phyloP scores from a whole-genome alignment of 208 protist species.

The Blastocrithidia nonstop region DNA sequence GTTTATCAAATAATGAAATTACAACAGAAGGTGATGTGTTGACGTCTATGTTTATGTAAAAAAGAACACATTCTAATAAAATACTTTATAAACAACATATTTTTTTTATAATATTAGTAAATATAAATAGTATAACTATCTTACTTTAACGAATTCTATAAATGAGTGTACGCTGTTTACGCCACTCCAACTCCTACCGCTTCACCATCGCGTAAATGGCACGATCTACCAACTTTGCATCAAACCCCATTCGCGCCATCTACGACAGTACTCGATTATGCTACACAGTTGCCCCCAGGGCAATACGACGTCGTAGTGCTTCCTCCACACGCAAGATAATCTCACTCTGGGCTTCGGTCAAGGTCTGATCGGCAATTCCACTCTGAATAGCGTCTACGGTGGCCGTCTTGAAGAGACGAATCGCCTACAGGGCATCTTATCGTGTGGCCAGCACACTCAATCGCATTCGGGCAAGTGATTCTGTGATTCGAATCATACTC shows the following conservation, averaged over 20 bases:
- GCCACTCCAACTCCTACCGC: constrained; percentile 78
- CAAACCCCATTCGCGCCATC: constrained; percentile 72
- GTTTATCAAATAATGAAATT: too few relatives aligned
- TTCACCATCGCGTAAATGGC: constrained; percentile 81
- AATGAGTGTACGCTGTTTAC: constrained; percentile 76
- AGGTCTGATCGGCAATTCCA: constrained; percentile 47
- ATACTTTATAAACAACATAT: constrained; percentile 4
- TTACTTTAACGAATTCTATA: constrained; percentile 34
- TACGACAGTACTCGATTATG: constrained; percentile 65
- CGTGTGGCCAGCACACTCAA: constrained; percentile 76
- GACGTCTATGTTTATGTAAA: too few relatives aligned
- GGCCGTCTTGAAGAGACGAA: constrained; percentile 91
- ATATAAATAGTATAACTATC: too few relatives aligned
- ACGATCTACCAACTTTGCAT: constrained; percentile 68
- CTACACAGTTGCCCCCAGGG: constrained; percentile 73
- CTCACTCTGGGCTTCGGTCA: constrained; percentile 78
- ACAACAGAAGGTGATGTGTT: too few relatives aligned
- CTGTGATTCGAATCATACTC: constrained; percentile 93
- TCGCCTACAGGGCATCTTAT: constrained; percentile 89
- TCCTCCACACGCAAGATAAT: constrained; percentile 73
- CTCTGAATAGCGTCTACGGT: constrained; percentile 89
- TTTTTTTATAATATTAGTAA: too few relatives aligned
- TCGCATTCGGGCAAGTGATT: constrained; percentile 94
- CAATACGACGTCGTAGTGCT: constrained; percentile 61
- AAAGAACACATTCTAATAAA: not conserved